Conservation (phyloP, 305 asterid genomes). For the Fraxinus velutina region DNA sequence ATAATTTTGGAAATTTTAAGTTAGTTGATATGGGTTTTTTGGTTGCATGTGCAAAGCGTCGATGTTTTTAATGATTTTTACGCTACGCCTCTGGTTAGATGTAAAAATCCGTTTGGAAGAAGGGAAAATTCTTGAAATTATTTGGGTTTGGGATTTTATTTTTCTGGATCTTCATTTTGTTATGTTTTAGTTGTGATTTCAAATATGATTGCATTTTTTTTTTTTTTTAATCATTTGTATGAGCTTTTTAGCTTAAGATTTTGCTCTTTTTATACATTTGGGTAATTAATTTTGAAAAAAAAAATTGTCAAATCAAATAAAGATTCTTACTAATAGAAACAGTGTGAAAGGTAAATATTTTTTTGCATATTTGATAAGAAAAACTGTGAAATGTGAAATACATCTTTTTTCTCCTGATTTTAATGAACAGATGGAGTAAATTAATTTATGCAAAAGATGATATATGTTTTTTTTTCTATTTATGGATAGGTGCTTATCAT, state of each 20-base stretch:
- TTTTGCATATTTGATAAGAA: not conserved
- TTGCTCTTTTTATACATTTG: not conserved
- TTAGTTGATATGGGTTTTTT: not conserved
- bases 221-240: too few species aligned
- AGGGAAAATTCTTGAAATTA: not conserved
- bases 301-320: not conserved
- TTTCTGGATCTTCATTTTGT: not conserved
- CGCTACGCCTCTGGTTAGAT: not conserved
- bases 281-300: not conserved
- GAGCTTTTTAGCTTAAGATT: not conserved
- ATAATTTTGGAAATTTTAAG: not conserved
- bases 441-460: not conserved
- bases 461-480: not conserved
- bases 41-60: not conserved
- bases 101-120: not conserved
- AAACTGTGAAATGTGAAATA: not conserved
- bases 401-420: not conserved
- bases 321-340: not conserved
- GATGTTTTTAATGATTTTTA: not conserved
- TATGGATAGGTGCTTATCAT: not conserved
- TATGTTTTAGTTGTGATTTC: not conserved
- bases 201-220: not conserved
- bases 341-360: not conserved
- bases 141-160: not conserved
- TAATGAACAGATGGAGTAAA: not conserved